phyloP scores from a whole-genome alignment of 192 early-diverging fungal species.

The Physocladia obscura region DNA sequence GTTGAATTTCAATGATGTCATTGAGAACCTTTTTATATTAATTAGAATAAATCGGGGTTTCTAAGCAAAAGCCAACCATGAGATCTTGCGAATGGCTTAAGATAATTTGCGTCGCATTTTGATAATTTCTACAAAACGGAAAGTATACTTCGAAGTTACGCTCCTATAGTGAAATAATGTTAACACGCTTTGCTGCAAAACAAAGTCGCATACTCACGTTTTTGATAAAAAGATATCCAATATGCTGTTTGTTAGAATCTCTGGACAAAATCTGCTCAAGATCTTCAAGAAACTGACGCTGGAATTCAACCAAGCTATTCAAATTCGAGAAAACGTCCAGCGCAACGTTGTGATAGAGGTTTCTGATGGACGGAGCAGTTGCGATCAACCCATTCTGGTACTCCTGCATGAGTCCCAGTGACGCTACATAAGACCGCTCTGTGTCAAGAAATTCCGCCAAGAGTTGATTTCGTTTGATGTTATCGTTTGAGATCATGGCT shows the following conservation, averaged over 20 bases:
- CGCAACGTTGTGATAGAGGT: slow-evolving; percentile 73
- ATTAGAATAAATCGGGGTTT: slow-evolving; percentile 64
- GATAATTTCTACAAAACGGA: slow-evolving; percentile 90
- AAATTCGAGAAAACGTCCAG: slow-evolving; percentile 90
- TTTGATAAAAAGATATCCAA: slow-evolving; percentile 80
- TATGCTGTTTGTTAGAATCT: slow-evolving; percentile 74
- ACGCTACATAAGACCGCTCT: slow-evolving; percentile 85
- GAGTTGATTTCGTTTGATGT: slow-evolving; percentile 83
- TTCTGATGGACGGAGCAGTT: slow-evolving; percentile 55
- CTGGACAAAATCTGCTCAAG: slow-evolving; percentile 76
- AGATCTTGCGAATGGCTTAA: slow-evolving; percentile 40
- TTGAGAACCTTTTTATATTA: background rate
- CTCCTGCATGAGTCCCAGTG: slow-evolving; percentile 72
- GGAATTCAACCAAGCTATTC: slow-evolving; percentile 91
- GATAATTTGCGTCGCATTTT: slow-evolving; percentile 43
- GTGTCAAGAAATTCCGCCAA: slow-evolving; percentile 89
- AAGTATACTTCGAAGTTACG: slow-evolving; percentile 69
- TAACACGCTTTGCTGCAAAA: background rate
- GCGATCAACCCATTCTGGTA: slow-evolving; percentile 37
- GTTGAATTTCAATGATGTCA: slow-evolving; percentile 3
- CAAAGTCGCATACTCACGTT: slow-evolving; percentile 44
- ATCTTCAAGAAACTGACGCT: slow-evolving; percentile 86
- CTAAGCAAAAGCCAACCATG: slow-evolving; percentile 52
- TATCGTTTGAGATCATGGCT: no score
- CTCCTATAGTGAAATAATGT: slow-evolving; percentile 22